A percentile compares a stretch with the other conserved stretches of the same genome.
Conservation (phyloP, 768 basidiomycete species). For the Mycena epipterygia region DNA sequence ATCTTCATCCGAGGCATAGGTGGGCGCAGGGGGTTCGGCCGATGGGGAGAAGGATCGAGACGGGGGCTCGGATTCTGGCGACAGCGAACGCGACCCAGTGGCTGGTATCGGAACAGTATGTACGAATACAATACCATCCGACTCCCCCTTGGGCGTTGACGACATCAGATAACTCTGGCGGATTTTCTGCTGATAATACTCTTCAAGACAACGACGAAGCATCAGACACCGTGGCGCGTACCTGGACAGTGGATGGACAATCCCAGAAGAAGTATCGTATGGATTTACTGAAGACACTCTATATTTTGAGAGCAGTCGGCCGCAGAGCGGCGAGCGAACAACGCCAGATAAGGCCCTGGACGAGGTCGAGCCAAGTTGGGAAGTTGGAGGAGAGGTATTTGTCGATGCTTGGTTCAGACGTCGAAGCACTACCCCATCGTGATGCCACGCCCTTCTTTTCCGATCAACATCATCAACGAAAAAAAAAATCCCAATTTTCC, state of each 20-base stretch:
- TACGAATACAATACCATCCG: constrained; percentile 31
- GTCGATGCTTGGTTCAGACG: neutral
- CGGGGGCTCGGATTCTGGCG: constrained; percentile 16
- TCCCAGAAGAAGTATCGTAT: neutral
- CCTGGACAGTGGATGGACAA: neutral
- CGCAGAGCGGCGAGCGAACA: neutral
- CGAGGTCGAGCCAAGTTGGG: constrained; percentile 7
- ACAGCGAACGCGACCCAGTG: constrained; percentile 6
- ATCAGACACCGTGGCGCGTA: neutral
- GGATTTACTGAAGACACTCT: neutral
- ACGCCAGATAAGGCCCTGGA: neutral
- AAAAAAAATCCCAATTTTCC: neutral
- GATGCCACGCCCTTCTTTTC: no score
- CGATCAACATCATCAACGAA: no score
- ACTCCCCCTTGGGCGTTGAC: neutral
- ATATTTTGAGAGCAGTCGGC: neutral
- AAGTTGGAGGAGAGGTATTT: constrained; percentile 9
- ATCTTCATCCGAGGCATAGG: constrained; percentile 27
- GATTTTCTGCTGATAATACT: neutral
- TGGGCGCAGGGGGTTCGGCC: neutral
- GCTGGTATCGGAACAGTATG: constrained; percentile 30
- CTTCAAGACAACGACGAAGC: neutral
- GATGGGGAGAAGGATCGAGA: constrained; percentile 20
- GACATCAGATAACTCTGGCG: neutral
- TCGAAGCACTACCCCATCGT: no score